Percentiles rank a stretch among this genome's conserved stretches.
These are phyloP conservation scores for Spinacia oleracea DNA, from an alignment of 179 eudicot species.

Conservation along the genomic window DNA sequence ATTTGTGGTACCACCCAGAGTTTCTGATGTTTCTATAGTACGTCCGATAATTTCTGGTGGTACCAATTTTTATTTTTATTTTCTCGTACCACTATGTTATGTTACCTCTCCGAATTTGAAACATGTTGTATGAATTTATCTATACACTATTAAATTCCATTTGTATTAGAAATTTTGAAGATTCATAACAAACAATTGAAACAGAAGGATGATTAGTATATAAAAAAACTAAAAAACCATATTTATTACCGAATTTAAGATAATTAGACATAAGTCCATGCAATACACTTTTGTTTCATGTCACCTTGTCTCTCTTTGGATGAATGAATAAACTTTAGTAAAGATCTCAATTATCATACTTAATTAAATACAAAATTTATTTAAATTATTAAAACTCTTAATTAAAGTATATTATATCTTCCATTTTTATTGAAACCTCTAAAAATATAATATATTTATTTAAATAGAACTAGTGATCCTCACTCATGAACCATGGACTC, in stretches of 20 bases:
- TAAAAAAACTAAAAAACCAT: too few species aligned
- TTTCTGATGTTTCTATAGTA: too few species aligned
- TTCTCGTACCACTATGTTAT: too few species aligned
- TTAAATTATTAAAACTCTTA: not conserved
- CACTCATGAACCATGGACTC: constrained; percentile 48
- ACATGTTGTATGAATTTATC: too few species aligned
- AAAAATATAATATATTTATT: not conserved
- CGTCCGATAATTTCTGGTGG: too few species aligned
- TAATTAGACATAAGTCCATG: not conserved
- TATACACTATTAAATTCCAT: too few species aligned
- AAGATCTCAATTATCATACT: not conserved
- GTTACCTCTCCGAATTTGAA: too few species aligned
- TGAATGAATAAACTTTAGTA: not conserved
- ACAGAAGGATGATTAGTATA: too few species aligned
- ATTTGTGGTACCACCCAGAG: too few species aligned
- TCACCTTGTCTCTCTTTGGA: not conserved
- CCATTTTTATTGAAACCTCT: not conserved
- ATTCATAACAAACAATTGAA: too few species aligned
- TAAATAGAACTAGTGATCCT: not conserved
- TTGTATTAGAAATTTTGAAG: too few species aligned
- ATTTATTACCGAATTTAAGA: not conserved
- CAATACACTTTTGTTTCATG: not conserved
- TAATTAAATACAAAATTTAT: not conserved
- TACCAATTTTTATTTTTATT: too few species aligned
- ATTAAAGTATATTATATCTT: not conserved